phyloP scores from a whole-genome alignment of 352 stramenopile genomes.

The Globisporangium irregulare region DNA sequence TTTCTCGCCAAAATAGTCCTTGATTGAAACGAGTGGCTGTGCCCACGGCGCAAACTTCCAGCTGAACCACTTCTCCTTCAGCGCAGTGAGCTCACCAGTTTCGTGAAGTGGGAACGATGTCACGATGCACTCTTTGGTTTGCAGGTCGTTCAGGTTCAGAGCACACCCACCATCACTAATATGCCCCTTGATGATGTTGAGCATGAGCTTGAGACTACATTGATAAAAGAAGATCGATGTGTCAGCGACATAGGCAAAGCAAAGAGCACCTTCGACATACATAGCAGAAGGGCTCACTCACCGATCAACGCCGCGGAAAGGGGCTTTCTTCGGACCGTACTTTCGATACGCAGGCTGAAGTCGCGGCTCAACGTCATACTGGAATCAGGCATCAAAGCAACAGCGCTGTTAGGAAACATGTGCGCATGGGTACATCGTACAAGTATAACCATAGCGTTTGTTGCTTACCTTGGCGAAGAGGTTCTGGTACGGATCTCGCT shows the following conservation, averaged over 20 bases:
- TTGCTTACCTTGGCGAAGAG: constrained; percentile 56
- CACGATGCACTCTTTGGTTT: constrained; percentile 58
- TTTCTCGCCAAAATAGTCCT: constrained; percentile 87
- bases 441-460: not conserved
- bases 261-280: not conserved
- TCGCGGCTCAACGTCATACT: constrained; percentile 63
- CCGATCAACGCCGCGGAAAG: constrained; percentile 71
- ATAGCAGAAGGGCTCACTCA: constrained; percentile 14
- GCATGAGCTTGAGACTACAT: constrained; percentile 61
- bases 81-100: constrained; percentile 33
- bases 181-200: constrained; percentile 65
- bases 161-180: constrained; percentile 52
- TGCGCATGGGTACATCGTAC: not conserved
- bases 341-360: constrained; percentile 67
- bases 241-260: not conserved
- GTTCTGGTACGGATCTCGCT: constrained; percentile 63
- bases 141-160: constrained; percentile 51
- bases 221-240: not conserved
- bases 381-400: not conserved
- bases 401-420: not conserved
- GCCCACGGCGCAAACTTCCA: constrained; percentile 57
- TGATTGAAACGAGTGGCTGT: constrained; percentile 62
- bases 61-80: constrained; percentile 63
- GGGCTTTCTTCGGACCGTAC: constrained; percentile 62
- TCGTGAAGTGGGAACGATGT: constrained; percentile 64